Conservation (phyloP, 768 basidiomycete genomes). For the Termitomyces sp. region DNA sequence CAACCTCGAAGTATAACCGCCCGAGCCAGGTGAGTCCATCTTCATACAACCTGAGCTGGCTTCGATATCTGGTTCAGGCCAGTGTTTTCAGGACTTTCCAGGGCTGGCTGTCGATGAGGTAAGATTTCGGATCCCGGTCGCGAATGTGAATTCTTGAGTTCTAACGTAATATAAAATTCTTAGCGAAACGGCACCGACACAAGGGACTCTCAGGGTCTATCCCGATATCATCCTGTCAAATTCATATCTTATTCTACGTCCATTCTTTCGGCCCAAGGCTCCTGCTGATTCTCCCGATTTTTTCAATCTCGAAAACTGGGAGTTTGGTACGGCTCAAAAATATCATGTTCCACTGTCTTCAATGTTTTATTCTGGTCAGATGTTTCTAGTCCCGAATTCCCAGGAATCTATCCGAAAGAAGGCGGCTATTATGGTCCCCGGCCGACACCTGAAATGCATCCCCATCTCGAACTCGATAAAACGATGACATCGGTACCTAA, state of each 20-base stretch:
- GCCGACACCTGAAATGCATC: constrained; percentile 54
- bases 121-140: background rate
- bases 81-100: constrained; percentile 63
- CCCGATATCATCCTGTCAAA: constrained; percentile 63
- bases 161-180: background rate
- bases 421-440: constrained; percentile 37
- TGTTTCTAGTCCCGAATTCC: constrained; percentile 43
- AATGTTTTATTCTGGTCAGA: constrained; percentile 23
- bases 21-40: constrained; percentile 35
- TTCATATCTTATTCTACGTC: constrained; percentile 68
- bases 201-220: constrained; percentile 68
- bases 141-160: background rate
- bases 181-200: constrained; percentile 60
- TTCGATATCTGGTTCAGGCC: constrained; percentile 22
- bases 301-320: constrained; percentile 49
- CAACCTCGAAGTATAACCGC: constrained; percentile 57
- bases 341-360: background rate
- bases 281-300: constrained; percentile 33
- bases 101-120: constrained; percentile 76
- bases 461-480: constrained; percentile 56
- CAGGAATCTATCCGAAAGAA: constrained; percentile 38
- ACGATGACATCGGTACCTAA: constrained; percentile 69
- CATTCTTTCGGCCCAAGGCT: constrained; percentile 61
- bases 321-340: constrained; percentile 30
- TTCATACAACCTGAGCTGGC: background rate